A percentile compares a stretch with the other conserved stretches of the same genome.
phyloP scores from a whole-genome alignment of 306 rosid genomes.

The Pyrus communis region DNA sequence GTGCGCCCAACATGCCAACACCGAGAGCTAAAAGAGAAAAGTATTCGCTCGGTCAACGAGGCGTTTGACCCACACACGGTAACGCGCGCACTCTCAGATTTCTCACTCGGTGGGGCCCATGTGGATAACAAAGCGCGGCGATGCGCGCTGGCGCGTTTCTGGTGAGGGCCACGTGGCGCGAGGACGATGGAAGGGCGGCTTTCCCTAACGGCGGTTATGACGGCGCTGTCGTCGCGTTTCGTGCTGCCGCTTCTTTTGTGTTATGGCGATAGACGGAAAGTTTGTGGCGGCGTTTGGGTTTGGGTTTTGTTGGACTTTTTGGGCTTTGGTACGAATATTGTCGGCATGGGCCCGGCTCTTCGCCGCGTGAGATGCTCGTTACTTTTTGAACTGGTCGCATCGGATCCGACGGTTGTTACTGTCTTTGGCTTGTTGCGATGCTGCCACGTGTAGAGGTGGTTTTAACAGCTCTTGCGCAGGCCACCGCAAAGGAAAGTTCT shows the following conservation, averaged over 20 bases:
- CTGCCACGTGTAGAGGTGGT: conserved; percentile 12
- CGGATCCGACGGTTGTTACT: conserved; percentile 7
- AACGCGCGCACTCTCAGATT: background rate
- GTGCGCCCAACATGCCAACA: background rate
- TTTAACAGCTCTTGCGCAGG: too few relatives aligned
- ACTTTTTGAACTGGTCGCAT: background rate
- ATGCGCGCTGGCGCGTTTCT: background rate
- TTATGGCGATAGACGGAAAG: conserved; percentile 4
- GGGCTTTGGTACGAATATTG: conserved; percentile 19
- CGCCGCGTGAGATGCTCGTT: conserved; percentile 35
- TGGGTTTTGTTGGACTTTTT: background rate
- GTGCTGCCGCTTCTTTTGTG: background rate
- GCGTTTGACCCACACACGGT: conserved; percentile 37
- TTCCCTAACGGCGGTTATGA: conserved; percentile 20
- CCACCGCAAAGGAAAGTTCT: too few relatives aligned
- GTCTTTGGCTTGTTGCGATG: background rate
- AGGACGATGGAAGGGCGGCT: conserved; percentile 15
- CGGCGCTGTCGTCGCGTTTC: background rate
- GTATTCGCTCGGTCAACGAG: conserved; percentile 43
- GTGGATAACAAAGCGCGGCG: conserved; percentile 1
- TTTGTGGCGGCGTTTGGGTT: conserved; percentile 26
- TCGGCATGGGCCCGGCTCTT: conserved; percentile 35
- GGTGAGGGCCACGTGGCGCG: conserved; percentile 13
- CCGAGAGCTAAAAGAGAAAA: background rate
- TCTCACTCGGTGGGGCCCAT: conserved; percentile 30